Evolutionary conservation across 106 monocot species (phyloP), one percentile per base, ranked within the genome.

Genomic region (Allium sativum): DNA sequence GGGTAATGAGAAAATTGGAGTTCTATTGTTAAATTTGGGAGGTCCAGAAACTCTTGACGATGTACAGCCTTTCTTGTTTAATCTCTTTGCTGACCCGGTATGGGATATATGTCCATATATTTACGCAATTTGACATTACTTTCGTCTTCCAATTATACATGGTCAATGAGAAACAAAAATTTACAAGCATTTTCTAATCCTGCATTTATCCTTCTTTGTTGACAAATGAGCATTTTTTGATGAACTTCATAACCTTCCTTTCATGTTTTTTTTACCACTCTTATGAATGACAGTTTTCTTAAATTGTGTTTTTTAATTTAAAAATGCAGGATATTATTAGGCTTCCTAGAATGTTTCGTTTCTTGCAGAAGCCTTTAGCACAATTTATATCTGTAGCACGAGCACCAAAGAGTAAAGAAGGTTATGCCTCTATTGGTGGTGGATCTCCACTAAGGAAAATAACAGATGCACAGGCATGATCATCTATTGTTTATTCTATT

Each of bases 381-480:
- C 83, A 82, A 62, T 86, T 95, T 45, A 86, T 95, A 53, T 90
- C 94, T 52, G 73, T 84, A 65, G 77, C 74, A 21, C 83, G 94
- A 86, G 90, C 94, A 40, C 94, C 94, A 15, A 95, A 95, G 69
- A 95, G 94, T 62, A 95, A 84, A 74, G 94, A 95, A 81, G 94
- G 94, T 12, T 95, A 95, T 84, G 89, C 94, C 71, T 86, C 94
- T 20, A 95, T 95, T 48, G 94, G 94, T 58, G 94, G 94, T 61
- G 94, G 94, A 43, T 95, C 94, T 72, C 94, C 94, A 45, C 78
- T 95, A 52, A 71, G 89, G 1, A 76, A 84, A 52, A 95, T 95
- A 78, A 95, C 94, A 72, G 83, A 84, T 75, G 81, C 83, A 56
- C 94, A 95, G 79, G 94, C 55, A 73, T 57, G 66, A 12, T 20